phyloP scores from a whole-genome alignment of 768 basidiomycete genomes.

The Aureoboletus auriporus region DNA sequence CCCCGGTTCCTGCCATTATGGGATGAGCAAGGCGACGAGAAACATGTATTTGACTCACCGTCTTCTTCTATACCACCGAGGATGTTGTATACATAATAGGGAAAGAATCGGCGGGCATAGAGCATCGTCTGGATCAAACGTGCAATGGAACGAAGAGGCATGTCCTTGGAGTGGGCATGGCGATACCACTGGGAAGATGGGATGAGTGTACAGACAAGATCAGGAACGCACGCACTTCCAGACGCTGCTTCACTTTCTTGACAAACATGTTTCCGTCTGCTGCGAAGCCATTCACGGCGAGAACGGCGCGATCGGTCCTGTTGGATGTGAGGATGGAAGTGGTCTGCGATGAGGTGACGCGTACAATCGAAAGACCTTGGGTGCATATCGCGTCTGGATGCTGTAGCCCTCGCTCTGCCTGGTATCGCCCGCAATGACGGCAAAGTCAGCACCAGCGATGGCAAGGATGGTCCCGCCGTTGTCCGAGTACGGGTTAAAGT shows the following conservation, averaged over 20 bases:
- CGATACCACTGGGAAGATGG: conserved; percentile 77
- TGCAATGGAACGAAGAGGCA: conserved; percentile 97
- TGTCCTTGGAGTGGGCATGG: conserved; percentile 95
- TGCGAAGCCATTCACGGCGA: conserved; percentile 96
- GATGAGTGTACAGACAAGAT: not conserved
- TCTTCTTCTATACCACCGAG: conserved; percentile 96
- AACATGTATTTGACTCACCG: conserved; percentile 48
- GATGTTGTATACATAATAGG: conserved; percentile 97
- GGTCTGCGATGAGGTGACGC: conserved; percentile 23
- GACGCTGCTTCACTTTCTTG: conserved; percentile 90
- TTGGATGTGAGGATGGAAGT: not conserved
- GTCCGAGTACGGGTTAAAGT: conserved; percentile 86
- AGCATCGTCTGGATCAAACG: conserved; percentile 98
- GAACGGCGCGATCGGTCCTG: conserved; percentile 88
- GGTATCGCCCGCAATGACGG: conserved; percentile 95
- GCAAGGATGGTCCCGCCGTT: conserved; percentile 97
- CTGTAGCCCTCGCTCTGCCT: conserved; percentile 95
- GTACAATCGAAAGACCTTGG: conserved; percentile 92
- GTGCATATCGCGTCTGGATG: conserved; percentile 96
- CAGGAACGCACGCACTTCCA: conserved; percentile 66
- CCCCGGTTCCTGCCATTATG: conserved; percentile 68
- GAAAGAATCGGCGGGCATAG: conserved; percentile 95
- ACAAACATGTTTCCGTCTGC: conserved; percentile 98
- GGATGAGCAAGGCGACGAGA: conserved; percentile 3
- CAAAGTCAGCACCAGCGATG: conserved; percentile 90